These are phyloP conservation scores for Agastache rugosa DNA, from an alignment of 257 asterid genomes.

Conservation along the genomic window DNA sequence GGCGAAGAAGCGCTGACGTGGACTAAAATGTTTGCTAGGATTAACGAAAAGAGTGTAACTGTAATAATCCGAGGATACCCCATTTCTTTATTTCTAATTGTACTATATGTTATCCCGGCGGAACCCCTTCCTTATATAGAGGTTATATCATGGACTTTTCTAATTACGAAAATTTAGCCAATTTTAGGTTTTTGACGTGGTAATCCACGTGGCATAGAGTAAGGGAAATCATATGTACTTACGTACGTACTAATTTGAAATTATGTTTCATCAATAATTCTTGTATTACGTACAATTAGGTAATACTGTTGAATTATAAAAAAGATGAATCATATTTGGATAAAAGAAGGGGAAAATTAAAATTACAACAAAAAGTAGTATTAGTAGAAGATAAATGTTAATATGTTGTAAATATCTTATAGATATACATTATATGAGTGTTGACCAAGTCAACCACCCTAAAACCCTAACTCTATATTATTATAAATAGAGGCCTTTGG, in stretches of 20 bases:
- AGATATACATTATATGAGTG: no score
- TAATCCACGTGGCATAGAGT: no score
- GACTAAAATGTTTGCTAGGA: conserved; percentile 1
- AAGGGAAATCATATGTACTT: no score
- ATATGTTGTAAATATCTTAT: no score
- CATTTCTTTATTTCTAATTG: conserved; percentile 12
- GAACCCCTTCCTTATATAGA: background rate
- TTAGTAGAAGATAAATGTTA: background rate
- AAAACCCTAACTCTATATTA: no score
- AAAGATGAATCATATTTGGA: background rate
- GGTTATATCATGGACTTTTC: background rate
- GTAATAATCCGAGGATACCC: background rate
- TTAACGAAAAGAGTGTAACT: background rate
- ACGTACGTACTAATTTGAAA: no score
- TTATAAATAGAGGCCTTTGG: no score
- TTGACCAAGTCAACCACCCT: no score
- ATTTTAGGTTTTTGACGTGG: no score
- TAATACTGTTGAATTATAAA: background rate
- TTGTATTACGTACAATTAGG: no score
- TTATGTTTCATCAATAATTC: no score
- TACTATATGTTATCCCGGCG: background rate
- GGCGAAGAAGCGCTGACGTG: background rate
- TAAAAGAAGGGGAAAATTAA: background rate
- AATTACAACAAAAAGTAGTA: background rate
- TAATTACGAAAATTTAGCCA: no score